Conservation (phyloP, 805 yeast species). For the Metschnikowia lachancei region DNA sequence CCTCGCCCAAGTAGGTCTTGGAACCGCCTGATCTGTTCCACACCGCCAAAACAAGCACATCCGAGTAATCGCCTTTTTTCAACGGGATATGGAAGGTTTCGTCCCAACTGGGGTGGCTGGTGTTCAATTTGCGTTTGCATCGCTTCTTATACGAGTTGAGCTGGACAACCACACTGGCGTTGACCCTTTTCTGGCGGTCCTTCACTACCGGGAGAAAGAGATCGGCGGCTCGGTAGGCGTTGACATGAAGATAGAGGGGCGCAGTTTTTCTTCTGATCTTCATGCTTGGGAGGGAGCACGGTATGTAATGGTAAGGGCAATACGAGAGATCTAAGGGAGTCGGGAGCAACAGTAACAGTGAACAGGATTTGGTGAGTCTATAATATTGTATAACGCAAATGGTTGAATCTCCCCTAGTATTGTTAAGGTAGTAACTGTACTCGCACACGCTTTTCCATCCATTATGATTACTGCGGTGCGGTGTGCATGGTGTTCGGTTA, state of each 20-base stretch:
- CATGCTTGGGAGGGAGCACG: too few species aligned
- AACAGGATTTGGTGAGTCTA: too few species aligned
- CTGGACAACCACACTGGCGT: conserved; percentile 38
- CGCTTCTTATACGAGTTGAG: conserved; percentile 30
- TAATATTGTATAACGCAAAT: too few species aligned
- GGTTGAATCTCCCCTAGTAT: too few species aligned
- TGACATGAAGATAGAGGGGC: conserved; percentile 29
- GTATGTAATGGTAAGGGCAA: too few species aligned
- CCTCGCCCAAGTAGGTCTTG: conserved; percentile 41
- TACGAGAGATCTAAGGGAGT: too few species aligned
- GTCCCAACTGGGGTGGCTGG: conserved; percentile 43
- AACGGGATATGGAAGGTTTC: conserved; percentile 33
- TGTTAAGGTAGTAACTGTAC: too few species aligned
- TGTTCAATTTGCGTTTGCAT: conserved; percentile 31
- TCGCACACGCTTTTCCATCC: too few species aligned
- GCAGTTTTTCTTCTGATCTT: conserved; percentile 13
- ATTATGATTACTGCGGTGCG: too few species aligned
- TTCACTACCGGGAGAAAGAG: conserved; percentile 22
- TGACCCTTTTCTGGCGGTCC: conserved; percentile 24
- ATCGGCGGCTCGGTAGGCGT: conserved; percentile 42
- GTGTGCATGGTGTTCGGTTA: too few species aligned
- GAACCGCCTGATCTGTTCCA: conserved; percentile 42
- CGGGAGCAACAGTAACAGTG: too few species aligned
- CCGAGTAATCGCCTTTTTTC: conserved; percentile 27
- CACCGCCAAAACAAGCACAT: conserved; percentile 31